Conservation (phyloP, 306 rosid species). For the Pyrus pyrifolia region DNA sequence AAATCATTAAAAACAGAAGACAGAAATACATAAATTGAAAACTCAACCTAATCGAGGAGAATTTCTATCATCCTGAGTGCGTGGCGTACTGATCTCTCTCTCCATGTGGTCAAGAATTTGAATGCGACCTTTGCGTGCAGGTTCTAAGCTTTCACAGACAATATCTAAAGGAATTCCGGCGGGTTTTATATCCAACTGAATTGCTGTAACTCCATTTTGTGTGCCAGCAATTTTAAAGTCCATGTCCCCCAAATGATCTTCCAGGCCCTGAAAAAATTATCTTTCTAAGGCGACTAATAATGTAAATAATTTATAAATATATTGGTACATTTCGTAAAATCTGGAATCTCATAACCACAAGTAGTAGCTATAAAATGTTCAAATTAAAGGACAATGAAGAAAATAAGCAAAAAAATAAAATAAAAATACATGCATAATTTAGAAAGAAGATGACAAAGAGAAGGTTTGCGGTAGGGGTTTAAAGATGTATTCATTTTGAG, state of each 20-base stretch:
- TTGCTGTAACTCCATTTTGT: conserved; percentile 74
- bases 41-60: conserved; percentile 73
- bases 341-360: neutral
- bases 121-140: conserved; percentile 81
- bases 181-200: conserved; percentile 94
- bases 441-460: neutral
- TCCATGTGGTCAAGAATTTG: conserved; percentile 91
- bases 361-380: neutral
- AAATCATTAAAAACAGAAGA: conserved; percentile 1
- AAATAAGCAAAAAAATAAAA: neutral
- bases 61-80: conserved; percentile 36
- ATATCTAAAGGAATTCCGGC: conserved; percentile 96
- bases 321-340: neutral
- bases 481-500: neutral
- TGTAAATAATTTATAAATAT: neutral
- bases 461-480: neutral
- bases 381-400: neutral
- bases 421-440: neutral
- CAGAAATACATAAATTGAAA: neutral
- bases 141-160: conserved; percentile 76
- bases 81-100: conserved; percentile 66
- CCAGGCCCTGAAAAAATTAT: conserved; percentile 61
- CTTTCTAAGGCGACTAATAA: neutral
- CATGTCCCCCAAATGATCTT: conserved; percentile 97
- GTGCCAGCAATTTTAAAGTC: conserved; percentile 97